A percentile compares a stretch with the other conserved stretches of the same genome.
Evolutionary conservation across 176 grass and related monocot species (phyloP).

Genomic region (Melocanna baccifera): DNA sequence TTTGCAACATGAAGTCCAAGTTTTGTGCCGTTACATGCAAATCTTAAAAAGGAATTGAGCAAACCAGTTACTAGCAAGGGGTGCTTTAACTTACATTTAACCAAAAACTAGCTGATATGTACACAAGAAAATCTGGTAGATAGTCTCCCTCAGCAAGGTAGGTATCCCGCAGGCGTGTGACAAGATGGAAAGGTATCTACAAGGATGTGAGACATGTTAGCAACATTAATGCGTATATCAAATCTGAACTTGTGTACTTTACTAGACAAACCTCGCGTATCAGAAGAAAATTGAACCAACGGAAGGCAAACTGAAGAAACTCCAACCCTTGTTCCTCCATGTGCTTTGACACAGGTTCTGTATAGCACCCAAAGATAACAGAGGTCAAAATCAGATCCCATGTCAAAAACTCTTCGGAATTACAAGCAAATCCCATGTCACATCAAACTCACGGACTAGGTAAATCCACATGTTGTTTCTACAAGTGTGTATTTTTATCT

Average conservation of each 20-base stretch:
- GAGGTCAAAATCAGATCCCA: not conserved
- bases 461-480: not conserved
- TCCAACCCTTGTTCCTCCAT: slow-evolving; percentile 97
- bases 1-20: not conserved
- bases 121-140: slow-evolving; percentile 94
- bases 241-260: not conserved
- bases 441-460: not conserved
- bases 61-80: not conserved
- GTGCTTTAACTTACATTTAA: slow-evolving; percentile 68
- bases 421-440: not conserved
- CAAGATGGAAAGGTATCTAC: slow-evolving; percentile 93
- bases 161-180: slow-evolving; percentile 89
- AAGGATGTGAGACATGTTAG: slow-evolving; percentile 14
- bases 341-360: slow-evolving; percentile 91
- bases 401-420: not conserved
- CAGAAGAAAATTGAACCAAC: slow-evolving; percentile 98
- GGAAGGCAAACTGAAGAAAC: slow-evolving; percentile 98
- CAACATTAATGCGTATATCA: not conserved
- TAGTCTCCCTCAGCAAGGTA: slow-evolving; percentile 97
- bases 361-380: not conserved
- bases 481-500: not conserved
- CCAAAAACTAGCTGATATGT: slow-evolving; percentile 95
- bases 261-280: slow-evolving; percentile 78
- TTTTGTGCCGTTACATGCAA: not conserved
- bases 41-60: not conserved